These are phyloP conservation scores for Lupinus albus DNA, from an alignment of 306 rosid species.

Conservation along the genomic window DNA sequence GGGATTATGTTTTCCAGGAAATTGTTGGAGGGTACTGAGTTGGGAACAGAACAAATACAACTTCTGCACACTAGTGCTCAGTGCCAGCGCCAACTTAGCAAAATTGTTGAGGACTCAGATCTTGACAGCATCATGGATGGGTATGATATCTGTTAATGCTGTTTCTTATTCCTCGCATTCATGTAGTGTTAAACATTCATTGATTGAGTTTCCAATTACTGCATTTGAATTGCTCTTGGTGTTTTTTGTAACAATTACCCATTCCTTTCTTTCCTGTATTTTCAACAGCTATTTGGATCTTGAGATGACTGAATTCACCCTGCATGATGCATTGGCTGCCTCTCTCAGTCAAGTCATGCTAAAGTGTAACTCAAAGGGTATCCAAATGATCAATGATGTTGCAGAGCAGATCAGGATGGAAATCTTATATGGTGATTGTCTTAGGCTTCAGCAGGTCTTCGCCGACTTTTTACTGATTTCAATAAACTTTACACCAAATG, in stretches of 20 bases:
- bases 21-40: constrained; percentile 74
- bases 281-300: constrained; percentile 70
- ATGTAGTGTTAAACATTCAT: constrained; percentile 18
- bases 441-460: constrained; percentile 86
- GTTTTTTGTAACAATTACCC: constrained; percentile 22
- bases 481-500: constrained; percentile 58
- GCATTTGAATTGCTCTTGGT: constrained; percentile 28
- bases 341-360: constrained; percentile 77
- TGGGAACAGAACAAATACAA: constrained; percentile 71
- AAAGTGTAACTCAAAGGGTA: constrained; percentile 58
- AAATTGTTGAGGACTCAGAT: constrained; percentile 86
- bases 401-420: constrained; percentile 54
- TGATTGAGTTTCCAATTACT: constrained; percentile 14
- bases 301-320: constrained; percentile 87
- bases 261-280: background rate
- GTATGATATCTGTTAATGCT: constrained; percentile 49
- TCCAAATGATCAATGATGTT: constrained; percentile 70
- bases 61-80: constrained; percentile 67
- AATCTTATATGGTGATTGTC: constrained; percentile 76
- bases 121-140: constrained; percentile 87
- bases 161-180: background rate
- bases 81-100: constrained; percentile 89
- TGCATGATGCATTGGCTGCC: constrained; percentile 71
- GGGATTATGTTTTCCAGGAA: constrained; percentile 69
- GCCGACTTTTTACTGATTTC: constrained; percentile 76